Evolutionary conservation across 2,329 filamentous ascomycete genomes (phyloP).

Genomic region (Fusarium albosuccineum): DNA sequence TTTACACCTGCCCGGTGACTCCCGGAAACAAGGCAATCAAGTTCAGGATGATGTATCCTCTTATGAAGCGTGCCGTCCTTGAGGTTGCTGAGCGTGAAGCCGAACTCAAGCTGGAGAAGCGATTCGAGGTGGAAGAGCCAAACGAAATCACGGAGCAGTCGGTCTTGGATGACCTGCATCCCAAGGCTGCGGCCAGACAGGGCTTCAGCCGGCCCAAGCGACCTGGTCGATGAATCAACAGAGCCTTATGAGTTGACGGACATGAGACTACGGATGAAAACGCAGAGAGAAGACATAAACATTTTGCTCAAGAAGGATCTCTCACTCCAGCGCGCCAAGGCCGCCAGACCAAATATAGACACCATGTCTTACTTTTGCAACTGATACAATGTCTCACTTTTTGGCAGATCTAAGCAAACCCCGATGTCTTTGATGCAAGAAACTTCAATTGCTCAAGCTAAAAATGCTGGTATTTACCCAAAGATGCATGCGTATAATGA

Average conservation of each 20-base stretch:
- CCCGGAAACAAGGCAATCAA: slow-evolving; percentile 78
- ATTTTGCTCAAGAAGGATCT: slow-evolving; percentile 1
- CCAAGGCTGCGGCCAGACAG: slow-evolving; percentile 73
- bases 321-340: background rate
- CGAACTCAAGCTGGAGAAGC: slow-evolving; percentile 76
- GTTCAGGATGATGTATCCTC: slow-evolving; percentile 86
- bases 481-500: slow-evolving; percentile 46
- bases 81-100: slow-evolving; percentile 74
- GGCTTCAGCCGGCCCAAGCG: slow-evolving; percentile 84
- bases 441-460: slow-evolving; percentile 46
- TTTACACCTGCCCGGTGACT: slow-evolving; percentile 83
- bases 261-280: slow-evolving; percentile 2
- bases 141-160: slow-evolving; percentile 76
- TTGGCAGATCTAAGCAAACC: background rate
- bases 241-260: slow-evolving; percentile 5
- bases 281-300: slow-evolving; percentile 13
- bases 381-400: background rate
- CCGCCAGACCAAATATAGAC: slow-evolving; percentile 7
- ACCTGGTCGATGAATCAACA: slow-evolving; percentile 70
- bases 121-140: slow-evolving; percentile 76
- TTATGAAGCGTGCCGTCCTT: slow-evolving; percentile 76
- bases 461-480: slow-evolving; percentile 48
- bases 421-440: slow-evolving; percentile 30
- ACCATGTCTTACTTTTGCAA: background rate
- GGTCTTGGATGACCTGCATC: slow-evolving; percentile 76